A percentile compares a stretch with the other conserved stretches of the same genome.
Evolutionary conservation across 1,284 basidiomycete species (phyloP).

Genomic region (Ustilago loliicola): DNA sequence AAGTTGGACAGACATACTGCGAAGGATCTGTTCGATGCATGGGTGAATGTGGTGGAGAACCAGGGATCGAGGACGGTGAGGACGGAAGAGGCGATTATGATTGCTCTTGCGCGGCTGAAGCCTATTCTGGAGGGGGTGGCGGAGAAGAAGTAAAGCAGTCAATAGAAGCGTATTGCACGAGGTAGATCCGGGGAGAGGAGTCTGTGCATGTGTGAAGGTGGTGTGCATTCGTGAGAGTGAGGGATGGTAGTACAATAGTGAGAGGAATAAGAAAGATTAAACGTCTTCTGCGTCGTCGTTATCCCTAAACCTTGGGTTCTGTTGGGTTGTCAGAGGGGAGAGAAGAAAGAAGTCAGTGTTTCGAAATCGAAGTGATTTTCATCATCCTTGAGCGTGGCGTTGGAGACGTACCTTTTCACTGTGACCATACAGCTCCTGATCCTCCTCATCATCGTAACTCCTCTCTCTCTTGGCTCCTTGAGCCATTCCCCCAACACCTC

Average conservation of each 20-base stretch:
- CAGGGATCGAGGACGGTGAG: slow-evolving; percentile 69
- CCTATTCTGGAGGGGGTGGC: slow-evolving; percentile 43
- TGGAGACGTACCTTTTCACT: slow-evolving; percentile 21
- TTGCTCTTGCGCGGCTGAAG: slow-evolving; percentile 56
- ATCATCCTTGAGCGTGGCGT: background rate
- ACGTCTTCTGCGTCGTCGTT: slow-evolving; percentile 67
- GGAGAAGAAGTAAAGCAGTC: background rate
- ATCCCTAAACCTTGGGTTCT: slow-evolving; percentile 70
- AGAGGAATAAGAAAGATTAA: background rate
- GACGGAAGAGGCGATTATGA: slow-evolving; percentile 67
- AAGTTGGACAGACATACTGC: slow-evolving; percentile 61
- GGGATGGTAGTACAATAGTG: slow-evolving; percentile 1
- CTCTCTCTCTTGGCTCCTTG: slow-evolving; percentile 77
- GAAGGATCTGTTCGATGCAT: slow-evolving; percentile 65
- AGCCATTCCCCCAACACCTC: background rate
- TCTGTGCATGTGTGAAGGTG: background rate
- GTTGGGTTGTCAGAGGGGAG: background rate
- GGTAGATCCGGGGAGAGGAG: background rate
- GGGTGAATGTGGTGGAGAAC: slow-evolving; percentile 67
- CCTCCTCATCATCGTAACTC: slow-evolving; percentile 46
- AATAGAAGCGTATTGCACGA: background rate
- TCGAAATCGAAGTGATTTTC: no score
- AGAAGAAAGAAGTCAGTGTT: background rate
- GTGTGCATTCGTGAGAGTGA: background rate
- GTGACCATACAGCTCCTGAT: slow-evolving; percentile 39